Conservation (phyloP, 768 basidiomycete species). For the Tremella fuciformis region DNA sequence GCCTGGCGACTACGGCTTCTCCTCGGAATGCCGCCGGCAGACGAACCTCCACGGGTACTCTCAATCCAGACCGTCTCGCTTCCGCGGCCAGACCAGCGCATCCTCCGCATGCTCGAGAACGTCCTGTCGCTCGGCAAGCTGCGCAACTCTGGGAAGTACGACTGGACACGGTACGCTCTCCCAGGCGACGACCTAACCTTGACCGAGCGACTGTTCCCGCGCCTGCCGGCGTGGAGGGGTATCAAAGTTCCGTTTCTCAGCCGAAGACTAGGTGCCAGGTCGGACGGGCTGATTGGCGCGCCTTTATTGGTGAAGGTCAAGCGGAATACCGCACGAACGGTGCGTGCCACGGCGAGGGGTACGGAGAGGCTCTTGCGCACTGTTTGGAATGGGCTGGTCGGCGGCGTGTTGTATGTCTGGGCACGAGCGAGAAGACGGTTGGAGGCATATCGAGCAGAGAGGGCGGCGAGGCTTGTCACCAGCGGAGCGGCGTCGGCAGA, state of each 20-base stretch:
- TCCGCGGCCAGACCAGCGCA: conserved; percentile 43
- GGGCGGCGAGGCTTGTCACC: conserved; percentile 6
- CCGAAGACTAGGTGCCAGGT: too few relatives aligned
- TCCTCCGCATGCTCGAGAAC: conserved; percentile 47
- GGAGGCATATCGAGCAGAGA: conserved; percentile 5
- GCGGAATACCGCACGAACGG: too few relatives aligned
- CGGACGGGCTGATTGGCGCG: too few relatives aligned
- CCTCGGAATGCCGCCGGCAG: conserved; percentile 10
- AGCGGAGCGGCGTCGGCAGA: not conserved
- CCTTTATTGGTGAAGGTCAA: too few relatives aligned
- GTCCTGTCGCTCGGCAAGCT: conserved; percentile 22
- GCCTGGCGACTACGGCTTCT: conserved; percentile 60
- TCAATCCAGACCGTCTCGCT: conserved; percentile 49
- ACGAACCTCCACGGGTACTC: conserved; percentile 20
- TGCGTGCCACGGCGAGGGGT: too few relatives aligned
- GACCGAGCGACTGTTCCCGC: not conserved
- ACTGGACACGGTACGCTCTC: too few relatives aligned
- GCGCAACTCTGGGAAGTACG: not conserved
- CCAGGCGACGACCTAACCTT: not conserved
- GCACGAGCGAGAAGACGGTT: not conserved
- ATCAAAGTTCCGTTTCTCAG: too few relatives aligned
- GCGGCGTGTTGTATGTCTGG: conserved; percentile 2
- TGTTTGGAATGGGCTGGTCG: too few relatives aligned
- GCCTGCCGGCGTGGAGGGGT: too few relatives aligned
- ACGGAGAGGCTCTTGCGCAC: too few relatives aligned